Evolutionary conservation across 2,329 filamentous ascomycete genomes (phyloP), one percentile per base, ranked within the genome.

Genomic region (Aspergillus sp.): DNA sequence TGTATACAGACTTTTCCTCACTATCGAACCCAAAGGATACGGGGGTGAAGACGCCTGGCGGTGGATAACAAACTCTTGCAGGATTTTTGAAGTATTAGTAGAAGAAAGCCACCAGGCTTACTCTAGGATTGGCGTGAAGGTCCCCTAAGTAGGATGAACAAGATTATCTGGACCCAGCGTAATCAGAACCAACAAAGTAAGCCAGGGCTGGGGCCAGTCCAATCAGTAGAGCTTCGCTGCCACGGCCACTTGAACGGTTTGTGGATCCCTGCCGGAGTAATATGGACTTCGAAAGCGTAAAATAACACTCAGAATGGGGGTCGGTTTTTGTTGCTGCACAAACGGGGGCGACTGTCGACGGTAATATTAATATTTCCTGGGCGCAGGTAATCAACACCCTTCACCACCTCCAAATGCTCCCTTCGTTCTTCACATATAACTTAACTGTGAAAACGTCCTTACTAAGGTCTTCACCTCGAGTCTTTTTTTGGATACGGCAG

Each of bases 401-500:
- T 11, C 26, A 30, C 26, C 11, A 30, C 9, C 26, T 1, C 3
- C 1, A 30, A 30, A 30, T 30, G 26, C 26, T 11, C 26, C 26
- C 26, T 30, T 30, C 26, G 26, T 30, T 30, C 9, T 30, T 30
- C 26, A 30, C 26, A 30, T 30, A 30, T 12, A 30, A 30, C 26
- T 1, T 30, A 18, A 20, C 20, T 8, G 5, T 49, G n/a, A 34
- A 48, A n/a, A 34, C 26, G 12, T 34, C 32, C 13, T 12, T 34
- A n/a, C 15, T 41, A n/a, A 41, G 17, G 38, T 7, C 15, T 41
- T 12, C 17, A 36, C 11, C 47, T 20, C 47, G 47, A 48, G 30
- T 48, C 47, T 48, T 48, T 48, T 48, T 48, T 48, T 48, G 32
- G 32, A 48, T 38, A 48, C 47, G 47, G 32, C 47, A 13, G 34